phyloP scores from a whole-genome alignment of 164 flowering plant species.

The Nymphaea thermarum region DNA sequence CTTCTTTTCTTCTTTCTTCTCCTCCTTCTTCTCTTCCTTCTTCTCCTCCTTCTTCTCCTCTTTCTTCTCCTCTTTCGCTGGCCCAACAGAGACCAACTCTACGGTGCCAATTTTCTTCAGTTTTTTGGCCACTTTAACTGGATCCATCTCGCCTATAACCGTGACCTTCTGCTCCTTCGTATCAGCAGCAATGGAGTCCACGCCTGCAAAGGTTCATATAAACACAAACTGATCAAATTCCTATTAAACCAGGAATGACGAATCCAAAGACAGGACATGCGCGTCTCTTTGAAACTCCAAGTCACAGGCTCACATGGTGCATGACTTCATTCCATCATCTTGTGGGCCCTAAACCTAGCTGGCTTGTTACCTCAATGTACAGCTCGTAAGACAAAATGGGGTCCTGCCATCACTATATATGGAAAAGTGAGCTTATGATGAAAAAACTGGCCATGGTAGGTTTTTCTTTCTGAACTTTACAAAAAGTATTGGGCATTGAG shows the following conservation, averaged over 20 bases:
- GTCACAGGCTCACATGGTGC: neutral
- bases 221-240: neutral
- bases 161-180: conserved; percentile 72
- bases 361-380: too few relatives aligned
- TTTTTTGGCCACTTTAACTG: conserved; percentile 65
- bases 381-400: too few relatives aligned
- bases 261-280: neutral
- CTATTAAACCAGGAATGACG: neutral
- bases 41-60: conserved; percentile 55
- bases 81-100: conserved; percentile 79
- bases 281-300: neutral
- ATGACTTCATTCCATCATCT: neutral
- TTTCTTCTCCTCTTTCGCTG: conserved; percentile 91
- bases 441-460: too few relatives aligned
- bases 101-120: conserved; percentile 67
- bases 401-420: too few relatives aligned
- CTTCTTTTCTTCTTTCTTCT: neutral
- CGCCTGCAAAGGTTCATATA: conserved; percentile 27
- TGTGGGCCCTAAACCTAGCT: too few relatives aligned
- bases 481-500: too few relatives aligned
- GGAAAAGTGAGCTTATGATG: too few relatives aligned
- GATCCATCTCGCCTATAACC: conserved; percentile 72
- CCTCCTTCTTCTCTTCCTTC: conserved; percentile 22
- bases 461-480: too few relatives aligned
- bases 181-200: conserved; percentile 92